Evolutionary conservation across 805 yeast species (phyloP).

Genomic region (Sporopachydermia lactativora): DNA sequence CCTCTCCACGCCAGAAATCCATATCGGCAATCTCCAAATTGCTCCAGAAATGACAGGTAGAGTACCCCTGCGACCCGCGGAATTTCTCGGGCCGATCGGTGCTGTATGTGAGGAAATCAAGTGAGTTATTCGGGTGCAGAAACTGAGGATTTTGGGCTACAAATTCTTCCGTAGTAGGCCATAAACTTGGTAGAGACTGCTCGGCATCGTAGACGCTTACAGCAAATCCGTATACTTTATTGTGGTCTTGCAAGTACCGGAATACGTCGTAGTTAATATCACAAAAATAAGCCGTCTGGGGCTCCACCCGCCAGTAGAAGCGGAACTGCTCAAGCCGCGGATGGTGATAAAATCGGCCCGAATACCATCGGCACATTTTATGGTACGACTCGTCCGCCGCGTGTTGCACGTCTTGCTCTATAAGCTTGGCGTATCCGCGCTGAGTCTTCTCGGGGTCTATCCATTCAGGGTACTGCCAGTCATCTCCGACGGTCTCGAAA

Average conservation of each 20-base stretch:
- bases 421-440: conserved; percentile 26
- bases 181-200: conserved; percentile 43
- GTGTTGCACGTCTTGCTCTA: conserved; percentile 37
- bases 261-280: conserved; percentile 66
- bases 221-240: conserved; percentile 63
- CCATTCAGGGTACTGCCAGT: conserved; percentile 46
- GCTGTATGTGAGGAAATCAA: conserved; percentile 49
- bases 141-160: conserved; percentile 42
- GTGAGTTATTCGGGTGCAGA: conserved; percentile 43
- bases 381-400: conserved; percentile 54
- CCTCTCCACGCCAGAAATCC: conserved; percentile 63
- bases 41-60: conserved; percentile 79
- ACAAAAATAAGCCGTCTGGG: conserved; percentile 52
- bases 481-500: conserved; percentile 30
- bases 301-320: conserved; percentile 78
- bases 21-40: conserved; percentile 77
- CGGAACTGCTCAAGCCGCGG: conserved; percentile 45
- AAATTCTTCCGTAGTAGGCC: conserved; percentile 58
- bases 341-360: conserved; percentile 47
- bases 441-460: conserved; percentile 34
- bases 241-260: conserved; percentile 52
- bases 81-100: conserved; percentile 32
- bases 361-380: conserved; percentile 75
- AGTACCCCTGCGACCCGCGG: conserved; percentile 30
- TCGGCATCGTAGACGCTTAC: conserved; percentile 59